phyloP scores from a whole-genome alignment of 2,329 filamentous ascomycete genomes.

The Aureobasidium pullulans region DNA sequence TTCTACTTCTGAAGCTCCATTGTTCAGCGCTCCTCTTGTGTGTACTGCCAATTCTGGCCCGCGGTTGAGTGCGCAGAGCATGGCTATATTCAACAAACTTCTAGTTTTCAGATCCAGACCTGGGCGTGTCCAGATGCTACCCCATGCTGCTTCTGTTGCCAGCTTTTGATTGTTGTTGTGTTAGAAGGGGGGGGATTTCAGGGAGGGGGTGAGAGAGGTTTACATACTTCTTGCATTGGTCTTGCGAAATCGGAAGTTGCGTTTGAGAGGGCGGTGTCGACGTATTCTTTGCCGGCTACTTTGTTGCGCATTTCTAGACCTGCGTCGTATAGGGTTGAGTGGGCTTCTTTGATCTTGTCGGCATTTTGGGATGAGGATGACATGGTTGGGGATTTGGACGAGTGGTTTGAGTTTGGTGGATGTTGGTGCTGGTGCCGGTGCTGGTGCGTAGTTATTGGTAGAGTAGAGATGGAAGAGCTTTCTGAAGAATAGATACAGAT shows the following conservation, averaged over 20 bases:
- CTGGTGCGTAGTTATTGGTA: no score
- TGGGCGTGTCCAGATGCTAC: slow-evolving; percentile 55
- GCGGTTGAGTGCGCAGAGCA: slow-evolving; percentile 56
- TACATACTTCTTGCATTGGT: slow-evolving; percentile 50
- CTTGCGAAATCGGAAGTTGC: slow-evolving; percentile 52
- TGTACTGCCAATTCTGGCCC: slow-evolving; percentile 54
- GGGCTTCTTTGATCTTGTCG: slow-evolving; percentile 25
- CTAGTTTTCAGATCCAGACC: slow-evolving; percentile 55
- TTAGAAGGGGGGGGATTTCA: not conserved
- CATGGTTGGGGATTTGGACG: not conserved
- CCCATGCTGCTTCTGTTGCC: slow-evolving; percentile 59
- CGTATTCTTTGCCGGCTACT: slow-evolving; percentile 56
- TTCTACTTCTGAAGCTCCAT: slow-evolving; percentile 54
- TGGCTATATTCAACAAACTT: slow-evolving; percentile 56
- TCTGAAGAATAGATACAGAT: no score
- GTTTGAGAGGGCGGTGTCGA: slow-evolving; percentile 49
- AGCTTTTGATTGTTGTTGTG: slow-evolving; percentile 16
- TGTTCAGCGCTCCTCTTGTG: slow-evolving; percentile 55
- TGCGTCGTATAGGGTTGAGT: slow-evolving; percentile 53
- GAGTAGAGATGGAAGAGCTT: no score
- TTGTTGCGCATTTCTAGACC: slow-evolving; percentile 53
- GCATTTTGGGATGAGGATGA: slow-evolving; percentile 2
- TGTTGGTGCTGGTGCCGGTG: no score
- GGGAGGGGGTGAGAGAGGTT: no score
- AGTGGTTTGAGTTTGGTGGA: no score